These are phyloP conservation scores for Apophysomyces variabilis DNA, from an alignment of 371 early-diverging fungal genomes.

Conservation along the genomic window DNA sequence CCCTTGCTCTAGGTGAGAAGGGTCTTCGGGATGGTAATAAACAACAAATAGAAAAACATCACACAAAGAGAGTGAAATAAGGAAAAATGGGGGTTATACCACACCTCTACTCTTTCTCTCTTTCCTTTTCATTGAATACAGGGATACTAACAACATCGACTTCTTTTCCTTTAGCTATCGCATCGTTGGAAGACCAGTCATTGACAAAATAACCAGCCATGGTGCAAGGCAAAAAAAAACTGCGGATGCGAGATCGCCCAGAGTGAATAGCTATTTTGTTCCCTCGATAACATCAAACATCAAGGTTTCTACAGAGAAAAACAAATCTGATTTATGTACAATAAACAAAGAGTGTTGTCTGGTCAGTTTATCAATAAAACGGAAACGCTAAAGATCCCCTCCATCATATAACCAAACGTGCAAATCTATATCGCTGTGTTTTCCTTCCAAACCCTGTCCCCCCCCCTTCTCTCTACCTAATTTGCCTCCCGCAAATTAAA, in stretches of 20 bases:
- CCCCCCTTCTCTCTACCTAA: not conserved
- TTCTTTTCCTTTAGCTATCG: not conserved
- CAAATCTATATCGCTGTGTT: too few species aligned
- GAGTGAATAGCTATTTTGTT: not conserved
- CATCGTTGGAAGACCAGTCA: not conserved
- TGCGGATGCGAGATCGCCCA: not conserved
- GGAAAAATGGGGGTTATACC: not conserved
- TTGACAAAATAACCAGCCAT: conserved; percentile 1
- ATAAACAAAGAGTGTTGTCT: conserved; percentile 6
- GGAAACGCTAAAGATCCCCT: not conserved
- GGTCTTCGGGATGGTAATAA: conserved; percentile 40
- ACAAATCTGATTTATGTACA: conserved; percentile 8
- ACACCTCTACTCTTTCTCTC: too few species aligned
- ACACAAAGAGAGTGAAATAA: not conserved
- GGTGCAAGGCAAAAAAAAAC: not conserved
- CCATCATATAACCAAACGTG: too few species aligned
- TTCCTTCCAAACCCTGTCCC: too few species aligned
- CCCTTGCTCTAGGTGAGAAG: conserved; percentile 38
- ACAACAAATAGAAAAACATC: not conserved
- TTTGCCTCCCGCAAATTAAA: not conserved
- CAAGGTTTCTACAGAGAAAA: conserved; percentile 1
- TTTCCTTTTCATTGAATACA: too few species aligned
- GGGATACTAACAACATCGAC: not conserved
- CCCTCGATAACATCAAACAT: conserved; percentile 3
- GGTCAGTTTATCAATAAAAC: conserved; percentile 6